A percentile compares a stretch with the other conserved stretches of the same genome.
These are phyloP conservation scores for Paspalum vaginatum DNA, from an alignment of 176 grass and related monocot genomes.

Conservation along the genomic window DNA sequence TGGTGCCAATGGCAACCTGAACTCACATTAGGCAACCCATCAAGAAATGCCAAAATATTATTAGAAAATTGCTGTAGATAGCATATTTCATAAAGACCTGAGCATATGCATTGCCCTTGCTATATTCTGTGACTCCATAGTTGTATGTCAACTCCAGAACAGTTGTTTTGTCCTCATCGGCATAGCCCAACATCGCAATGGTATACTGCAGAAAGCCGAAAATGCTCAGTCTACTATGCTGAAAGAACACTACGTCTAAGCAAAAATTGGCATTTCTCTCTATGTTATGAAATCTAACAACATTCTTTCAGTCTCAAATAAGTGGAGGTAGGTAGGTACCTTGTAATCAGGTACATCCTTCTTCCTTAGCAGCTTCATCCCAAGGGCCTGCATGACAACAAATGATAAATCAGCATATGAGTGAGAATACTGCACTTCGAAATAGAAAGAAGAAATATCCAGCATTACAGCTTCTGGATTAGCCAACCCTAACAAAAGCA, in stretches of 20 bases:
- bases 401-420: slow-evolving; percentile 13
- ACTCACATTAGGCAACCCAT: neutral
- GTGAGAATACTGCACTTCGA: neutral
- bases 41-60: slow-evolving; percentile 12
- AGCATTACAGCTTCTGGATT: slow-evolving; percentile 11
- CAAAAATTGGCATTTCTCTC: neutral
- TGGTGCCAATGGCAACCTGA: slow-evolving; percentile 91
- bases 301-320: slow-evolving; percentile 4
- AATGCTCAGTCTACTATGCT: slow-evolving; percentile 35
- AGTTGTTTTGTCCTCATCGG: slow-evolving; percentile 75
- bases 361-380: slow-evolving; percentile 93
- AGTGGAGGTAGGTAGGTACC: slow-evolving; percentile 40
- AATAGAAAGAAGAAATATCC: slow-evolving; percentile 11
- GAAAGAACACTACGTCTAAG: neutral
- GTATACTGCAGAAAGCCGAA: slow-evolving; percentile 63
- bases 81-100: slow-evolving; percentile 54
- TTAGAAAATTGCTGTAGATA: slow-evolving; percentile 1
- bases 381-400: slow-evolving; percentile 67
- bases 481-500: neutral
- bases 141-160: slow-evolving; percentile 94
- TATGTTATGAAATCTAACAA: neutral
- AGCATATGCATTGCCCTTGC: slow-evolving; percentile 96
- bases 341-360: slow-evolving; percentile 87
- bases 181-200: slow-evolving; percentile 93
- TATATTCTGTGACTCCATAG: slow-evolving; percentile 91